Percentiles rank a stretch among this genome's conserved stretches.
These are phyloP conservation scores for Pythium biforme DNA, from an alignment of 352 stramenopile species.

Conservation along the genomic window DNA sequence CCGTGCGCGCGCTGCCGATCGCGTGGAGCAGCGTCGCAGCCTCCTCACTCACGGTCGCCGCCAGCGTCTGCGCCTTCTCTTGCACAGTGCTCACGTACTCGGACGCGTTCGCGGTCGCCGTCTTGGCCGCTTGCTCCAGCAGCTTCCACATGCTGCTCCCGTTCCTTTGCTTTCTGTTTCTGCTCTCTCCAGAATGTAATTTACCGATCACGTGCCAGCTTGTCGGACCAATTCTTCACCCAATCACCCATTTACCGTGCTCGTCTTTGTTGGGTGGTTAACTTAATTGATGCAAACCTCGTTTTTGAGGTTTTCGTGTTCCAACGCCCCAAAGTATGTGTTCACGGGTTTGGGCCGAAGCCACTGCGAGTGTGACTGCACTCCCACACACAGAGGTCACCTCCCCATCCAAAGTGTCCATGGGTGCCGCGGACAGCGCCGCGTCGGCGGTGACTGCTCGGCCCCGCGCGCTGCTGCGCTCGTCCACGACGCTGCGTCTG, in stretches of 20 bases:
- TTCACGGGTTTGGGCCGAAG: no score
- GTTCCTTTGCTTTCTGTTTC: not conserved
- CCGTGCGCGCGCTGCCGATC: slow-evolving; percentile 51
- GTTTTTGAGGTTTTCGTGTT: not conserved
- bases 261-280: slow-evolving; percentile 16
- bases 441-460: slow-evolving; percentile 5
- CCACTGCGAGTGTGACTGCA: not conserved
- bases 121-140: slow-evolving; percentile 77
- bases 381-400: not conserved
- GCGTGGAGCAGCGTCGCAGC: slow-evolving; percentile 63
- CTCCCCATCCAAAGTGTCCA: not conserved
- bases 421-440: not conserved
- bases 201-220: no score
- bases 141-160: slow-evolving; percentile 63
- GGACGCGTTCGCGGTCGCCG: slow-evolving; percentile 61
- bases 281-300: slow-evolving; percentile 8
- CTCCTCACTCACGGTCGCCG: slow-evolving; percentile 72
- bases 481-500: not conserved
- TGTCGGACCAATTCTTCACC: slow-evolving; percentile 9
- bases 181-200: not conserved
- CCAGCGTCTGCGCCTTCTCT: slow-evolving; percentile 73
- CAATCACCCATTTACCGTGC: slow-evolving; percentile 6
- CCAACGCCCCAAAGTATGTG: not conserved
- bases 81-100: slow-evolving; percentile 72
- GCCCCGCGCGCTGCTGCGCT: not conserved